Conservation (phyloP, 1,284 basidiomycete species). For the Apiotrichum siamense region DNA sequence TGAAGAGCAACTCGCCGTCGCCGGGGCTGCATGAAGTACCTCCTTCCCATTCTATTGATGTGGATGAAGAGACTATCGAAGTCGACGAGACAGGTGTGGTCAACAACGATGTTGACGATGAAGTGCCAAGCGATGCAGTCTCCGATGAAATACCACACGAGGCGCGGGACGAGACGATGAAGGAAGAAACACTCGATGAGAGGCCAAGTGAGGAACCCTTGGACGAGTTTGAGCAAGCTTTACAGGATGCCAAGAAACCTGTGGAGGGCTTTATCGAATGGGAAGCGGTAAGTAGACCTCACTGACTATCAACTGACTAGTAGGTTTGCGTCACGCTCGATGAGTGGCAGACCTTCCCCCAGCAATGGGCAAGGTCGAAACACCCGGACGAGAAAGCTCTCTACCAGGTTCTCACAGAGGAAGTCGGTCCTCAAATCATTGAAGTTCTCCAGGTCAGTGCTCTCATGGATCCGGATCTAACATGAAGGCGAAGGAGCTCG, state of each 20-base stretch:
- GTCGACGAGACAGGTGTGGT: too few species aligned
- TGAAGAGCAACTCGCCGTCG: conserved; percentile 4
- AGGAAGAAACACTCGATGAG: conserved; percentile 11
- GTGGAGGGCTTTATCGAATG: conserved; percentile 48
- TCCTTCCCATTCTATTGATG: not conserved
- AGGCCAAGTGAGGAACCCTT: conserved; percentile 17
- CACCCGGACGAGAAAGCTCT: conserved; percentile 52
- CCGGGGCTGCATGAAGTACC: not conserved
- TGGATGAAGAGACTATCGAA: not conserved
- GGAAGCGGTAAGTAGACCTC: conserved; percentile 45
- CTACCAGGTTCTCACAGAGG: conserved; percentile 45
- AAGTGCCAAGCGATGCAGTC: not conserved
- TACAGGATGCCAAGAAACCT: conserved; percentile 34
- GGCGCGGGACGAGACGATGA: conserved; percentile 5
- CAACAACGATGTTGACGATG: not conserved
- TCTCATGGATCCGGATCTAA: not conserved
- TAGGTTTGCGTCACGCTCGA: conserved; percentile 51
- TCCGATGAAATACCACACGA: too few species aligned
- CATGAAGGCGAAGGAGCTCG: conserved; percentile 36
- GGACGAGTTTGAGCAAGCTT: conserved; percentile 34
- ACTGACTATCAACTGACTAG: not conserved
- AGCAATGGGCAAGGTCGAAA: conserved; percentile 49
- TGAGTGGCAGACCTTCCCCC: conserved; percentile 50
- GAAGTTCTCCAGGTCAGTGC: conserved; percentile 43
- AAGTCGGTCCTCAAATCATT: conserved; percentile 49